Conservation (phyloP, 1,139 yeast species). For the Nakaseomyces bracarensis region DNA sequence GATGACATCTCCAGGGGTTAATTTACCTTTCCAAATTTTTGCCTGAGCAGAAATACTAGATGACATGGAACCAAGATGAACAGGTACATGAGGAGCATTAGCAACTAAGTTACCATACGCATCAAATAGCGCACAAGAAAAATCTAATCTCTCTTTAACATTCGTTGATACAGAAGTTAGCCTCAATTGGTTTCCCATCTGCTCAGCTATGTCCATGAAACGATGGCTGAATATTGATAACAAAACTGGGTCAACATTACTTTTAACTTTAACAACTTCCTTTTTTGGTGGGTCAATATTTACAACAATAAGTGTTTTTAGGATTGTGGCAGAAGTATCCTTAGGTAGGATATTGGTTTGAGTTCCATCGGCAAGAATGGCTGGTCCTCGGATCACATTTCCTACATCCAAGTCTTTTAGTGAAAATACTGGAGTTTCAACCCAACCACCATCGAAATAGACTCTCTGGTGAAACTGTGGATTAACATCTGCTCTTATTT, state of each 20-base stretch:
- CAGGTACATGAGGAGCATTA: constrained; percentile 84
- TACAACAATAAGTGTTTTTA: constrained; percentile 53
- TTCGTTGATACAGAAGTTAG: constrained; percentile 81
- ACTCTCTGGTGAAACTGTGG: constrained; percentile 31
- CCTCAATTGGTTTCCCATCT: constrained; percentile 75
- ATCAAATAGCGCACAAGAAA: constrained; percentile 77
- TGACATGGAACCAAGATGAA: constrained; percentile 82
- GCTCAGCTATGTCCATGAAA: constrained; percentile 84
- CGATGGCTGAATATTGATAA: constrained; percentile 75
- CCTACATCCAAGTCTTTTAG: constrained; percentile 49
- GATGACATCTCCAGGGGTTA: constrained; percentile 63
- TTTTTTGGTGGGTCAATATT: constrained; percentile 22
- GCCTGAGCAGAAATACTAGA: constrained; percentile 69
- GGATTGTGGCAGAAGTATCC: constrained; percentile 51
- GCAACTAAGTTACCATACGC: constrained; percentile 71
- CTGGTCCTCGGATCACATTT: constrained; percentile 58
- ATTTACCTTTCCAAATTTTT: constrained; percentile 51
- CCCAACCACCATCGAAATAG: constrained; percentile 45
- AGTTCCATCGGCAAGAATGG: constrained; percentile 75
- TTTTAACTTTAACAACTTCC: constrained; percentile 13
- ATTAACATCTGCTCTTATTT: neutral
- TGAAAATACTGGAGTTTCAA: constrained; percentile 43
- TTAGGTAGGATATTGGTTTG: constrained; percentile 83
- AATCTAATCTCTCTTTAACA: constrained; percentile 74
- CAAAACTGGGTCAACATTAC: constrained; percentile 55